A percentile compares a stretch with the other conserved stretches of the same genome.
Evolutionary conservation across 345 rosid genomes (phyloP).

Genomic region (Xanthoceras sorbifolium): DNA sequence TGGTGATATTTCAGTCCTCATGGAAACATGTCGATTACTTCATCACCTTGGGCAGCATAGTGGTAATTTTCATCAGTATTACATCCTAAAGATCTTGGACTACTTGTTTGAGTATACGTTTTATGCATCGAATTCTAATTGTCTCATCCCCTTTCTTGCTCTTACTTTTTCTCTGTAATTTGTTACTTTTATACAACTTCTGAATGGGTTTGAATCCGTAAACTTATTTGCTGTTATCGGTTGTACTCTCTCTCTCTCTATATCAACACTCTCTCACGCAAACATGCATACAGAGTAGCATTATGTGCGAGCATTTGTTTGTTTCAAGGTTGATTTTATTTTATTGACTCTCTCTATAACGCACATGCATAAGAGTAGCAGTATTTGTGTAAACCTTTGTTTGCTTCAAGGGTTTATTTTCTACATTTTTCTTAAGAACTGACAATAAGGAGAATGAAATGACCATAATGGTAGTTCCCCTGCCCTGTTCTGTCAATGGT

Average conservation of each 20-base stretch:
- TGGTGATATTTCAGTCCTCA: conserved; percentile 60
- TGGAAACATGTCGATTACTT: conserved; percentile 68
- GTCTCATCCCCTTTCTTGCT: neutral
- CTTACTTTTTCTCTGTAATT: neutral
- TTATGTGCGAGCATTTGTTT: neutral
- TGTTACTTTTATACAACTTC: neutral
- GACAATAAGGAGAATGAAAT: neutral
- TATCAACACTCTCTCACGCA: neutral
- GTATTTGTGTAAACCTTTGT: neutral
- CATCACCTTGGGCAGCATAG: conserved; percentile 47
- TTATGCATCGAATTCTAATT: neutral
- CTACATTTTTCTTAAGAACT: neutral
- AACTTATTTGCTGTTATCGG: neutral
- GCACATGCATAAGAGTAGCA: neutral
- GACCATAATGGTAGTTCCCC: neutral
- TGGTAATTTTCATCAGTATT: conserved; percentile 40
- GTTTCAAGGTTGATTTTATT: neutral
- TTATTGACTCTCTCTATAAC: no score
- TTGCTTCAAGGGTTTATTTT: neutral
- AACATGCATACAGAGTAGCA: neutral
- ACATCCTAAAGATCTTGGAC: conserved; percentile 3
- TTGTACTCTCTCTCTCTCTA: neutral
- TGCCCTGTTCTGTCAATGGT: neutral
- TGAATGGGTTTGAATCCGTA: neutral
- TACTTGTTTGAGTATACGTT: neutral